Evolutionary conservation across 208 protist genomes (phyloP), one percentile per base, ranked within the genome.

Genomic region (Leishmania aethiopica): DNA sequence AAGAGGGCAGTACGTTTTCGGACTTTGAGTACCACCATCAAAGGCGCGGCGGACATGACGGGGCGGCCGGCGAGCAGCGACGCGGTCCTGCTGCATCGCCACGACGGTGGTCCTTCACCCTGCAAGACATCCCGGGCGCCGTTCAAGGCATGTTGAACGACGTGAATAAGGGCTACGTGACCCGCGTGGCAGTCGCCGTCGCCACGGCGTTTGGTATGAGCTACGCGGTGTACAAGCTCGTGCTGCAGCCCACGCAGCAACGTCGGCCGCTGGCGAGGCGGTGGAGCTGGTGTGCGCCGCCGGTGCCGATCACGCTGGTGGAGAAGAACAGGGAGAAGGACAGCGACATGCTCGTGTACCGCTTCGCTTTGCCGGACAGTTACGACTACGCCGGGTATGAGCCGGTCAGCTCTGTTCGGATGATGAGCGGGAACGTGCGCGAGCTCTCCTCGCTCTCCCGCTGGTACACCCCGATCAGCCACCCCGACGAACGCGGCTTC

Each of bases 361-460:
- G 95, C 47, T 96, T 97, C 75, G 92, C 93, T 1, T 81, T 97
- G 59, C 93, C 95, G 1, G 86, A 96, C 85, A 89, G 82, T 75
- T 95, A 94, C 84, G 95, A 97, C 86, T 96, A 95, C 89, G 90
- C 93, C 66, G 95, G 95, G 17, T 96, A 97, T 83, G 92, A 91
- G 47, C 93, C 93, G 7, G 89, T 97, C 32, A 96, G 92, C 86
- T 96, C 92, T 25, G 95, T 97, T 13, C 89, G 81, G 15, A 81
- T 97, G 67, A 88, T 88, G 28, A 92, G 89, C 49, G 88, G 89
- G 37, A 51, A 80, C 37, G 81, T 93, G 67, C 89, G 88, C 53
- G 88, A 80, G 57, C 84, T 97, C 49, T 86, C 84, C 5, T 89
- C 88, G 5, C 64, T 97, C 62, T 75, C 73, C 49, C 93, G 95